Conservation (phyloP, 169 alveolate species). For the Cryptosporidium ubiquitum region DNA sequence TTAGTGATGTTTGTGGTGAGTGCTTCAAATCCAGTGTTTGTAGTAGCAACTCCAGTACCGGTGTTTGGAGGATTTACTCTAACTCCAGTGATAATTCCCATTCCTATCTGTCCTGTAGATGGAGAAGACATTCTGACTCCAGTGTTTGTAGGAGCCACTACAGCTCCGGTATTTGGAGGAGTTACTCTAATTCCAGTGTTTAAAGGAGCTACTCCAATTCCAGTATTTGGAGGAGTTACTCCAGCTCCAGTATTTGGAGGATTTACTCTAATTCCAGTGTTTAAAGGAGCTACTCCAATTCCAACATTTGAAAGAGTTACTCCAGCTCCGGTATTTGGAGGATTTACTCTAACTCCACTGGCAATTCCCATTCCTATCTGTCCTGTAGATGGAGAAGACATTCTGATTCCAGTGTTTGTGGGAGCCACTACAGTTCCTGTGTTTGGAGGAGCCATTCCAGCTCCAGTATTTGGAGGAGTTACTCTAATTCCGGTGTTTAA, state of each 20-base stretch:
- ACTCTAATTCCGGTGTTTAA: not conserved
- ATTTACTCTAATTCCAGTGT: not conserved
- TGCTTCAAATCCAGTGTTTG: not conserved
- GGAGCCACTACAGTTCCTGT: not conserved
- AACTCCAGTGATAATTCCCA: not conserved
- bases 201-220: too few relatives aligned
- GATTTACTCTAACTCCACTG: not conserved
- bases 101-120: too few relatives aligned
- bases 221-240: not conserved
- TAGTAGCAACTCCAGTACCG: not conserved
- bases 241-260: not conserved
- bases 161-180: too few relatives aligned
- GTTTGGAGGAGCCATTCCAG: not conserved
- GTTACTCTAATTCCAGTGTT: too few relatives aligned
- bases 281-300: not conserved
- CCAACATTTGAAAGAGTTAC: not conserved
- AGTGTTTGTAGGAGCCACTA: too few relatives aligned
- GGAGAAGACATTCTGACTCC: not conserved
- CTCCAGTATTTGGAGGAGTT: not conserved
- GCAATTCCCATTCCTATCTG: not conserved
- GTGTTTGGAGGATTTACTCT: not conserved
- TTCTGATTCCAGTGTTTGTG: not conserved
- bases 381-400: not conserved
- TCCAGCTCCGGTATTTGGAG: not conserved
- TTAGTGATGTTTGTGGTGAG: too few relatives aligned